phyloP scores from a whole-genome alignment of 345 rosid species.

The Clausena lansium region DNA sequence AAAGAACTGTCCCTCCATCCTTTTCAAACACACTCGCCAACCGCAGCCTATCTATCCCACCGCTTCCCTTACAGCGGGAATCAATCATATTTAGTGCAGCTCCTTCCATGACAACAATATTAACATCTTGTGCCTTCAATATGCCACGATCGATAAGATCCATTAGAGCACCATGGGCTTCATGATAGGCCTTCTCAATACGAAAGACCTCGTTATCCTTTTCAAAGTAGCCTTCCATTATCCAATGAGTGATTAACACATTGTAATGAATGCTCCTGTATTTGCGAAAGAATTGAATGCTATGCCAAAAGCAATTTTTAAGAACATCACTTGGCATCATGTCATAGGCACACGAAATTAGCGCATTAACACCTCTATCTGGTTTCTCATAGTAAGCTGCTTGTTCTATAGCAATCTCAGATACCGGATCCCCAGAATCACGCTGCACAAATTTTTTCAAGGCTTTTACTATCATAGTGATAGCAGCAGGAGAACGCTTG shows the following conservation, averaged over 20 bases:
- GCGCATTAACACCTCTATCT: background rate
- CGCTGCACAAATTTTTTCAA: background rate
- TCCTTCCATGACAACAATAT: slow-evolving; percentile 43
- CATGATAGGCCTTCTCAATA: slow-evolving; percentile 38
- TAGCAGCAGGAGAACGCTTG: slow-evolving; percentile 27
- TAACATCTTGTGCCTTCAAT: slow-evolving; percentile 42
- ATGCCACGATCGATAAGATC: slow-evolving; percentile 45
- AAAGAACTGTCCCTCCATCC: slow-evolving; percentile 24
- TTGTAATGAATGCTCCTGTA: slow-evolving; percentile 43
- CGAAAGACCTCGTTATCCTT: background rate
- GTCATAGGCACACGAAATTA: slow-evolving; percentile 27
- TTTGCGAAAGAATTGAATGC: slow-evolving; percentile 35
- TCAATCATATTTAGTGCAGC: slow-evolving; percentile 27
- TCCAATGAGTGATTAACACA: slow-evolving; percentile 57
- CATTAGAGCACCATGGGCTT: slow-evolving; percentile 46
- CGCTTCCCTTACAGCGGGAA: slow-evolving; percentile 26
- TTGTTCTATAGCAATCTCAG: background rate
- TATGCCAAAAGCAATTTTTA: slow-evolving; percentile 50
- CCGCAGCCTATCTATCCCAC: slow-evolving; percentile 27
- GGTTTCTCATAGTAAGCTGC: background rate
- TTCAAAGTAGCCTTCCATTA: slow-evolving; percentile 61
- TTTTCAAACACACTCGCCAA: slow-evolving; percentile 30
- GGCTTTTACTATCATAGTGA: slow-evolving; percentile 36
- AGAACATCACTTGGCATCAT: slow-evolving; percentile 5
- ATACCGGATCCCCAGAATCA: background rate